These are phyloP conservation scores for Xylogone sp. DNA, from an alignment of 2,329 filamentous ascomycete species.

Conservation along the genomic window DNA sequence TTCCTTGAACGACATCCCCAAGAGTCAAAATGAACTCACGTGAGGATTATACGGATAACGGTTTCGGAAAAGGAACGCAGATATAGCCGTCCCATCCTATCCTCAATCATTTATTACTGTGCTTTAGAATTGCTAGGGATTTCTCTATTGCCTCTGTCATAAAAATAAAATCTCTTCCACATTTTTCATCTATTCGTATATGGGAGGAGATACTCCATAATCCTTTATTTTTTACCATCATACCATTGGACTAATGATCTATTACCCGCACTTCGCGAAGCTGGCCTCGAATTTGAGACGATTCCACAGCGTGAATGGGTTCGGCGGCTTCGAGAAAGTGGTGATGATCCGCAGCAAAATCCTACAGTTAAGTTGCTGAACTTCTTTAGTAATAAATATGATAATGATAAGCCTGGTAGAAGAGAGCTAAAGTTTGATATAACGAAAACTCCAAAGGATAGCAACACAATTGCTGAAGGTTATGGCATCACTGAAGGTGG, in stretches of 20 bases:
- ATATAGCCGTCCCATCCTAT: neutral
- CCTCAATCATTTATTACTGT: neutral
- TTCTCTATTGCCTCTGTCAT: no score
- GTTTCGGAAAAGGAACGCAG: neutral
- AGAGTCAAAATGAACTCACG: no score
- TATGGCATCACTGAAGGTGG: constrained; percentile 35
- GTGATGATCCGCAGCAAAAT: constrained; percentile 45
- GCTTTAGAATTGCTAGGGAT: neutral
- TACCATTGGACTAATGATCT: constrained; percentile 50
- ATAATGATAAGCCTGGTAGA: constrained; percentile 35
- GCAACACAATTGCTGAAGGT: constrained; percentile 29
- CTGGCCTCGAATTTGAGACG: constrained; percentile 41
- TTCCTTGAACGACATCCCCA: no score
- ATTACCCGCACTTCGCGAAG: constrained; percentile 43
- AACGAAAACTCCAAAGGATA: constrained; percentile 27
- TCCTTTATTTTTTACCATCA: no score
- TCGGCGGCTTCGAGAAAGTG: constrained; percentile 36
- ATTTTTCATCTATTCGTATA: no score
- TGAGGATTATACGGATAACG: neutral
- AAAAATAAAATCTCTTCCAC: no score
- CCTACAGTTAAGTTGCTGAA: constrained; percentile 51
- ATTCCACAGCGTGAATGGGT: constrained; percentile 44
- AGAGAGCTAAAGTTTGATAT: constrained; percentile 37
- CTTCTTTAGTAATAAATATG: constrained; percentile 47
- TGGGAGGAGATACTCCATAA: no score